Base-by-base conservation (phyloP, 1,284 basidiomycete species). In the Boletellus sp. region DNA sequence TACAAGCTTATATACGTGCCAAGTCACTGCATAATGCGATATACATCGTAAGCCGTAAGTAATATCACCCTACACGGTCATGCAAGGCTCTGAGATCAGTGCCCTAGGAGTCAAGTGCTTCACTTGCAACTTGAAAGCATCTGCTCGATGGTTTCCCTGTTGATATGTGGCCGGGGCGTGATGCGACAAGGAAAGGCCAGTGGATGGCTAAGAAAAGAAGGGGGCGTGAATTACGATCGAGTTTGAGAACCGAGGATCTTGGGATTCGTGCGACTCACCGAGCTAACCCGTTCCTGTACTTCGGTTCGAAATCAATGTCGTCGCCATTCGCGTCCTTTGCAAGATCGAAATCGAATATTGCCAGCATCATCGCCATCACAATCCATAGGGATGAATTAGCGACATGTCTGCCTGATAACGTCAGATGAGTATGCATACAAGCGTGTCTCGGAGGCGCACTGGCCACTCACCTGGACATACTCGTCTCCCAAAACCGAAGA, bases 401-500 rank as follows among this genome's bases (percentile, higher is more conserved):
- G 2, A 39, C 19, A 38, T 65, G 38, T 39, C 44, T 54, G n/a
- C 63, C 63, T 62, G 41, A 38, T 4, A 30, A 35, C 2, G 30
- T 36, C 15, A 7, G 8, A n/a, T 43, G 13, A 47, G n/a, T 16
- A 30, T 19, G 11, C 10, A 8, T 16, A 8, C 1, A 32, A n/a
- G 16, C 3, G 6, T 18, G 28, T 5, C 11, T 12, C 30, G 2
- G 24, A 10, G 33, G 4, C 3, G 21, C 11, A 24, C 18, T n/a
- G 3, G 19, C 47, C 6, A 12, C 54, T 47, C 19, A 55, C 64
- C 64, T 52, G 61, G 49, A 26, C 62, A 65, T 21, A 43, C 18
- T 43, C 63, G 53, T 15, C 60, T 58, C 19, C 66, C 63, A 45
- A 68, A 68, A 1, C 65, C 63, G 32, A 65, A 64, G 15, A 16